These are phyloP conservation scores for Yamadazyma dushanensis DNA, from an alignment of 1,139 yeast species.

Conservation along the genomic window DNA sequence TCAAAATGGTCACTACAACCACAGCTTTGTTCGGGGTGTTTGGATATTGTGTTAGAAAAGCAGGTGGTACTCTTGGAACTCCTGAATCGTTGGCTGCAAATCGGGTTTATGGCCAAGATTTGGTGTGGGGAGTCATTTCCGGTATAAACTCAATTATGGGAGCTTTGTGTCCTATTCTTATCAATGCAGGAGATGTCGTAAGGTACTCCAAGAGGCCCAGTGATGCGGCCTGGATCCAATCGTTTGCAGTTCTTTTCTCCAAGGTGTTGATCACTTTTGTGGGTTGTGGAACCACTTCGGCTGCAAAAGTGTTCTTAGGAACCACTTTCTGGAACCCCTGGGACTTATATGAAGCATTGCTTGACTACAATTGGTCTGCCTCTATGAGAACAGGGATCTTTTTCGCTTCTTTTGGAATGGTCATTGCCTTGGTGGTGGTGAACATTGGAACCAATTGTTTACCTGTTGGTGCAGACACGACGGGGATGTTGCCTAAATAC, in stretches of 20 bases:
- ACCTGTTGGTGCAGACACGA: conserved; percentile 15
- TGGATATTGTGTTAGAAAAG: conserved; percentile 6
- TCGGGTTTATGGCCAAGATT: conserved; percentile 12
- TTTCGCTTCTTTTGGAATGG: conserved; percentile 14
- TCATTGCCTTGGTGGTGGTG: conserved; percentile 13
- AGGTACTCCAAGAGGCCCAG: conserved; percentile 13
- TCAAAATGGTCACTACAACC: conserved; percentile 12
- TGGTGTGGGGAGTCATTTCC: conserved; percentile 13
- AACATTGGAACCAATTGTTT: conserved; percentile 14
- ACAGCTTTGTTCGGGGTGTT: conserved; percentile 6
- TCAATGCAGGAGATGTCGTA: conserved; percentile 15
- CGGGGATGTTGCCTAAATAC: conserved; percentile 15
- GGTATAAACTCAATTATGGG: conserved; percentile 17
- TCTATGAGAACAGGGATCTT: conserved; percentile 14
- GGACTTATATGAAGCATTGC: conserved; percentile 13
- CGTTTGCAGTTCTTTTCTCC: conserved; percentile 13
- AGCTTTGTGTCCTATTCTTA: conserved; percentile 14
- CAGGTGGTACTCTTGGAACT: conserved; percentile 15
- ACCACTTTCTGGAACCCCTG: conserved; percentile 14
- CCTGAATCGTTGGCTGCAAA: conserved; percentile 12
- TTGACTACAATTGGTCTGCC: conserved; percentile 13
- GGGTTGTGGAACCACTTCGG: conserved; percentile 16
- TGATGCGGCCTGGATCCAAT: conserved; percentile 16
- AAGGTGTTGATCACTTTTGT: conserved; percentile 14
- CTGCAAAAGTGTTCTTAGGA: conserved; percentile 14